Conservation (phyloP, 1,284 basidiomycete genomes). For the Cryptococcus jaspeensis region DNA sequence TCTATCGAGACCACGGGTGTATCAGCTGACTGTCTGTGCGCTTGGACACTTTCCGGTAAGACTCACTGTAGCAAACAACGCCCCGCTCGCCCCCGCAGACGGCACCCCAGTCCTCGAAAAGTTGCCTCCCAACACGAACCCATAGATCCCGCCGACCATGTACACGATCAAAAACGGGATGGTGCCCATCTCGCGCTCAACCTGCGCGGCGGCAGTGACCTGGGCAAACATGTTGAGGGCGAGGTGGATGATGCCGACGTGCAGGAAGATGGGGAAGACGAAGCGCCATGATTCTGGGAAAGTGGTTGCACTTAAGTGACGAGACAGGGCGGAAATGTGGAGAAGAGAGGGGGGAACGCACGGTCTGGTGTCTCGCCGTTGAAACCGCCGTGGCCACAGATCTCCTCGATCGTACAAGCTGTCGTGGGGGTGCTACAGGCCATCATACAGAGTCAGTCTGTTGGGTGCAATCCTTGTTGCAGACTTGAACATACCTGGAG, state of each 20-base stretch:
- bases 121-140: constrained; percentile 78
- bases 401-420: constrained; percentile 71
- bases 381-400: constrained; percentile 89
- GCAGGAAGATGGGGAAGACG: constrained; percentile 81
- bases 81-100: constrained; percentile 88
- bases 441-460: not conserved
- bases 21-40: not conserved
- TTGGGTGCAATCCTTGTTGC: not conserved
- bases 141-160: constrained; percentile 86
- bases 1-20: constrained; percentile 25
- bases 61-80: constrained; percentile 76
- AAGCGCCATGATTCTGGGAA: constrained; percentile 59
- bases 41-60: not conserved
- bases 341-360: constrained; percentile 58
- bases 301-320: not conserved
- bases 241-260: constrained; percentile 87
- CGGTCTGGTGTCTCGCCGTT: constrained; percentile 68
- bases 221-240: constrained; percentile 87
- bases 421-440: constrained; percentile 62
- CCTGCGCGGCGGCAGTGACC: constrained; percentile 55
- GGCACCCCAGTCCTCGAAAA: constrained; percentile 86
- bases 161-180: constrained; percentile 77
- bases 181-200: constrained; percentile 57
- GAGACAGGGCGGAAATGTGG: not conserved
- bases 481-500: constrained; percentile 26